Evolutionary conservation across 164 flowering plant genomes (phyloP), one percentile per base, ranked within the genome.

Genomic region (Malania oleifera): DNA sequence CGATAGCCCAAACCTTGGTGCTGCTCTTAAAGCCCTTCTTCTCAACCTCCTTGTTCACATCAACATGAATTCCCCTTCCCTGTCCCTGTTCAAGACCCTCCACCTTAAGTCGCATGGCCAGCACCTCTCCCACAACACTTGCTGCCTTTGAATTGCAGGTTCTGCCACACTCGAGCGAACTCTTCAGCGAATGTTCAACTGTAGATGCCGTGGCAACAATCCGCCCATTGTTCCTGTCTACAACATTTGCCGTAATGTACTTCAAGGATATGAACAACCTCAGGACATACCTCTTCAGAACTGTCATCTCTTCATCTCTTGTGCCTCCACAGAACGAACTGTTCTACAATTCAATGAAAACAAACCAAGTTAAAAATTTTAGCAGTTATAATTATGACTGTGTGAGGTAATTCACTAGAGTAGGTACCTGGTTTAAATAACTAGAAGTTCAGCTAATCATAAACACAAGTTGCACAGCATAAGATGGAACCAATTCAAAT

Each of bases 121-220:
- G 47, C 24, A 93, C 99, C 72, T 88, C 97, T 7, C 99, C 96
- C 11, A 93, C 85, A 6, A 78, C 74, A 0, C 81, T 73, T 1
- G 96, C 99, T 0, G 99, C 95, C 78, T 91, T 95, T 10, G 97
- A 89, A 60, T 86, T 88, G 83, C 89, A 85, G 18, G 92, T 41
- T n/a, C 95, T 80, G 8, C 89, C 87, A 44, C 89, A 83, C 61
- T 91, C 93, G 4, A 86, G 50, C 1, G 86, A 64, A 25, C 59
- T 68, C 62, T 95, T 91, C 12, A 95, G 68, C 11, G 91, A 48
- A 35, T 86, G 91, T 64, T 93, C 97, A n/a, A 85, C 95, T 4
- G 97, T 79, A 1, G 99, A 93, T 3, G 97, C 85, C 2, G 95
- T 76, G 15, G 79, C 93, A 13, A 93, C 91, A 20, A 84, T 77